Base-by-base conservation (phyloP, 139 green algal genomes). In the Chlamydomonas sphaeroides region DNA sequence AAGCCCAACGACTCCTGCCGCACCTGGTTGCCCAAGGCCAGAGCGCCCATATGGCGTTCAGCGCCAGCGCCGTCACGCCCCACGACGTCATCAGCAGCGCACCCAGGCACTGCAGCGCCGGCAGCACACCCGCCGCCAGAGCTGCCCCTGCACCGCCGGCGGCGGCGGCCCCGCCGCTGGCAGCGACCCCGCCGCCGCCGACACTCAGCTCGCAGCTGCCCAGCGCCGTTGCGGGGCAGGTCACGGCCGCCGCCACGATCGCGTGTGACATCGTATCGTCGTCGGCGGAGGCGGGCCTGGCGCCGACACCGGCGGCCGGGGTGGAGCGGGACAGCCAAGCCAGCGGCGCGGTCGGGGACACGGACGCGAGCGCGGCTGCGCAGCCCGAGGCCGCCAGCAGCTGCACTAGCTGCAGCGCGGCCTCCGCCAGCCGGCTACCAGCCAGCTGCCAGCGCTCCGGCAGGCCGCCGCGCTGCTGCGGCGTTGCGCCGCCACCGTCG, bases 1-100 rank as follows among this genome's bases (percentile, higher is more conserved):
- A n/a, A n/a, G n/a, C n/a, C n/a, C n/a, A n/a, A n/a, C n/a, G n/a
- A n/a, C n/a, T n/a, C n/a, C n/a, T n/a, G n/a, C n/a, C n/a, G n/a
- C n/a, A n/a, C n/a, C n/a, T n/a, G n/a, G n/a, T n/a, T n/a, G n/a
- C n/a, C 21, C 61, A 25, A 0, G 75, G 75, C 75, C 75, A 82
- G 21, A 82, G 33, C 7, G 65, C 35, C 39, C 65, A 49, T 30
- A 82, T 65, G 14, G 26, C n/a, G 42, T 82, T 65, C 32, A 82
- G 11, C 6, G 59, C 42, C 21, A 73, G 42, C 42, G 51, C 59
- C 33, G 42, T 65, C 17, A 23, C 3, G 20, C 75, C 75, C 75
- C 75, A 82, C 1, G 75, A 65, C 6, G 45, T 51, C 36, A 82
- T 35, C 62, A 82, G 41, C n/a, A 82, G 75, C 42, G 75, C 75